Conservation (phyloP, 495 filamentous ascomycete species). For the Elasticomyces elasticus region DNA sequence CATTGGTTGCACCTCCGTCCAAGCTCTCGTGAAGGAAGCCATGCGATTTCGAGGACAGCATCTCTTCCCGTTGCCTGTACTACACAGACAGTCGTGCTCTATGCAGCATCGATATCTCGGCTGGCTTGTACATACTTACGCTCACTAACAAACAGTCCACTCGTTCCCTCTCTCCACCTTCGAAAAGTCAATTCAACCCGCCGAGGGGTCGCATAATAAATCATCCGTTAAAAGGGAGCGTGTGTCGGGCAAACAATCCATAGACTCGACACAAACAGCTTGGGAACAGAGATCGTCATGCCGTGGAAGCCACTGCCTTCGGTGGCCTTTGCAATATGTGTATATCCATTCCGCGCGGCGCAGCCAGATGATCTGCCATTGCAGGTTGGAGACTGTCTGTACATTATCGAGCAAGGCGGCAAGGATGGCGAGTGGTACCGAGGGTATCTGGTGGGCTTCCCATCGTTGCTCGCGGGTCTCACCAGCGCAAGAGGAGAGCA, state of each 20-base stretch:
- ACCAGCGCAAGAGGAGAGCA: slow-evolving; percentile 88
- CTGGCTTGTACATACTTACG: not conserved
- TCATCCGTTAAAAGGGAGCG: no score
- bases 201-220: no score
- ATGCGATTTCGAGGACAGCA: not conserved
- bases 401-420: slow-evolving; percentile 95
- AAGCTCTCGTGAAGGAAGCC: not conserved
- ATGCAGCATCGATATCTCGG: not conserved
- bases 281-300: no score
- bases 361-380: slow-evolving; percentile 88
- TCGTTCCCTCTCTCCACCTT: not conserved
- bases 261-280: no score
- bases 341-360: slow-evolving; percentile 79
- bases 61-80: not conserved
- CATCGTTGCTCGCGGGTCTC: slow-evolving; percentile 81
- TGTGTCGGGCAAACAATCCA: no score
- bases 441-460: slow-evolving; percentile 89
- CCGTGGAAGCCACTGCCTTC: slow-evolving; percentile 94
- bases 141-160: not conserved
- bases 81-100: not conserved
- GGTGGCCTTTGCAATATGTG: slow-evolving; percentile 94
- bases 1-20: not conserved
- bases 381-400: slow-evolving; percentile 94
- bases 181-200: no score
- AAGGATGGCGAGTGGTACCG: slow-evolving; percentile 79